Conservation (phyloP, 495 filamentous ascomycete species). For the Aspergillus conjunctus region DNA sequence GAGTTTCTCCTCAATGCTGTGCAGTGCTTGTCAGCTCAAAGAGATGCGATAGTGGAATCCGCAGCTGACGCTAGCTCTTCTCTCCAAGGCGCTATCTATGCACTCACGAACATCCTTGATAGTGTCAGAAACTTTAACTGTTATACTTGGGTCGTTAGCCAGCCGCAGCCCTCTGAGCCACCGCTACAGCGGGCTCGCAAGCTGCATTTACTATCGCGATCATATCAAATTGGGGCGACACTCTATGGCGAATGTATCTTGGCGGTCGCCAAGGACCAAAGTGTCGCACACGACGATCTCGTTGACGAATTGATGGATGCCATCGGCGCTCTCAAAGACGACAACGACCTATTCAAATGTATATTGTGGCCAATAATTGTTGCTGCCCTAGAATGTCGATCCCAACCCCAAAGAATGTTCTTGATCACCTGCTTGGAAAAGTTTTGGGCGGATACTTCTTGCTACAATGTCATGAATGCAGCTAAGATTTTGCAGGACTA, state of each 20-base stretch:
- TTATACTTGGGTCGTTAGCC: constrained; percentile 33
- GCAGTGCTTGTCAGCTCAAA: constrained; percentile 34
- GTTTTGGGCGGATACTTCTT: constrained; percentile 42
- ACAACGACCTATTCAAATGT: constrained; percentile 54
- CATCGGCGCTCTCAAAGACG: constrained; percentile 46
- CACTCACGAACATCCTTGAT: constrained; percentile 26
- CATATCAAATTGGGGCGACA: constrained; percentile 36
- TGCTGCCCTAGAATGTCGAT: constrained; percentile 51
- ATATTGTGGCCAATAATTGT: constrained; percentile 61
- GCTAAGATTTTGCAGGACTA: constrained; percentile 26
- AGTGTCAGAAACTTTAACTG: constrained; percentile 37
- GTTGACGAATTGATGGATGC: constrained; percentile 45
- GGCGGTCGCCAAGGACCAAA: constrained; percentile 21
- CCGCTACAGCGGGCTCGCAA: constrained; percentile 27
- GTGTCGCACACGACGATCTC: constrained; percentile 32
- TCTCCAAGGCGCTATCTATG: constrained; percentile 15
- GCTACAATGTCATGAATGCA: constrained; percentile 43
- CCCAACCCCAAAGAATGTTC: constrained; percentile 31
- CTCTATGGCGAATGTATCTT: constrained; percentile 40
- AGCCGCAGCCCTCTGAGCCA: constrained; percentile 36
- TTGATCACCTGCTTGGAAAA: constrained; percentile 32
- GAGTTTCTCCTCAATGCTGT: constrained; percentile 40
- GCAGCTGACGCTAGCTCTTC: constrained; percentile 4
- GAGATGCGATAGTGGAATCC: constrained; percentile 33
- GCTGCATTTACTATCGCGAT: constrained; percentile 29